A percentile compares a stretch with the other conserved stretches of the same genome.
Conservation (phyloP, 306 rosid species). For the Astragalus membranaceus region DNA sequence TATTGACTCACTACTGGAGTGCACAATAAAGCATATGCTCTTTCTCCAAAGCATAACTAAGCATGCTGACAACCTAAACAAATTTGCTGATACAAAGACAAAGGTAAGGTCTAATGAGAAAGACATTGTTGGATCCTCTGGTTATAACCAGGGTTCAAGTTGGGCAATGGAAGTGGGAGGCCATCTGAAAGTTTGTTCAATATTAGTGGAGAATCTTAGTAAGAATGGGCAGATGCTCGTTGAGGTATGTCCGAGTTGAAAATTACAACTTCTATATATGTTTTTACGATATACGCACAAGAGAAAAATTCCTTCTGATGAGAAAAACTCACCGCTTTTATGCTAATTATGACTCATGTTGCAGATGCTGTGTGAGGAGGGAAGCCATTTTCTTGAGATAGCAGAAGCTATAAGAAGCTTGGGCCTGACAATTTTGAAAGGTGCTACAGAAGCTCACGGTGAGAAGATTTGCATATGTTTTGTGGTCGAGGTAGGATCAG, state of each 20-base stretch:
- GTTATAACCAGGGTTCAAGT: conserved; percentile 76
- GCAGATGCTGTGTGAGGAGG: conserved; percentile 92
- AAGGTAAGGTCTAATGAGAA: conserved; percentile 31
- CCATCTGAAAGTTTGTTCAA: conserved; percentile 76
- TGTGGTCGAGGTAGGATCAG: conserved; percentile 73
- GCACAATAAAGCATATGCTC: conserved; percentile 84
- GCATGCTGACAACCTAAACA: conserved; percentile 82
- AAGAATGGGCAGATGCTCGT: conserved; percentile 91
- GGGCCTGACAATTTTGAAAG: conserved; percentile 69
- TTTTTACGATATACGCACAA: background rate
- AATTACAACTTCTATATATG: background rate
- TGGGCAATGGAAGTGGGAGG: conserved; percentile 99
- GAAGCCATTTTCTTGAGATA: conserved; percentile 89
- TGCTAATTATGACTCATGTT: conserved; percentile 18
- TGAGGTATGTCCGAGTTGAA: conserved; percentile 48
- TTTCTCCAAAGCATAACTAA: conserved; percentile 81
- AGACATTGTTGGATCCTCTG: conserved; percentile 48
- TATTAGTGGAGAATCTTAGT: conserved; percentile 71
- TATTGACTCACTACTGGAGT: conserved; percentile 87
- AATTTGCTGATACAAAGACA: conserved; percentile 57
- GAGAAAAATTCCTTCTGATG: background rate
- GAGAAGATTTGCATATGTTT: conserved; percentile 83
- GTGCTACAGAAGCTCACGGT: conserved; percentile 71
- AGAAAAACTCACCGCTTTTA: background rate
- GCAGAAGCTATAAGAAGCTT: conserved; percentile 85